A percentile compares a stretch with the other conserved stretches of the same genome.
Conservation (phyloP, 2,329 filamentous ascomycete genomes). For the Neofusicoccum laricinum region DNA sequence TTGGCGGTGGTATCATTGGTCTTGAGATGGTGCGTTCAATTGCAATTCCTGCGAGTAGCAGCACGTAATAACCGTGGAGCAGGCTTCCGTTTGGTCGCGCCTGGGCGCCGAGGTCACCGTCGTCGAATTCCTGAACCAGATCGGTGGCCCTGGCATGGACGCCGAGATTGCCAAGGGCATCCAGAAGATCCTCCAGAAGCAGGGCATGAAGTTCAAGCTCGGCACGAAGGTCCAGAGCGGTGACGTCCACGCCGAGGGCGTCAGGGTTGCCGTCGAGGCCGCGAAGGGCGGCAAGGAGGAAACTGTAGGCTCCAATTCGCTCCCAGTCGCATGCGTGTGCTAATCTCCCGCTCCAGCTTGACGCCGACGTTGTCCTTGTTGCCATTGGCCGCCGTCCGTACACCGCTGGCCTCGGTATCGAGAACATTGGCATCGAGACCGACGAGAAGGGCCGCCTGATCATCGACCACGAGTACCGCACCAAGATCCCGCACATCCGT, state of each 20-base stretch:
- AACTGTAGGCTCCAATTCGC: slow-evolving; percentile 56
- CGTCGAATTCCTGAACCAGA: slow-evolving; percentile 93
- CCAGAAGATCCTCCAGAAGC: slow-evolving; percentile 92
- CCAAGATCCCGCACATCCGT: slow-evolving; percentile 94
- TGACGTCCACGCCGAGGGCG: slow-evolving; percentile 71
- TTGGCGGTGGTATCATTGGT: slow-evolving; percentile 97
- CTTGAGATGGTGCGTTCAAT: slow-evolving; percentile 77
- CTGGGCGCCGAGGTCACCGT: slow-evolving; percentile 93
- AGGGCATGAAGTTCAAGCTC: slow-evolving; percentile 97
- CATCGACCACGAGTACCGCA: slow-evolving; percentile 98
- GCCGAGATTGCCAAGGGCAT: slow-evolving; percentile 83
- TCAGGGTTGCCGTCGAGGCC: slow-evolving; percentile 83
- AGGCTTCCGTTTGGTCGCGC: slow-evolving; percentile 90
- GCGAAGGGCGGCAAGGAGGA: slow-evolving; percentile 96
- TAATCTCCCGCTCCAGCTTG: slow-evolving; percentile 57
- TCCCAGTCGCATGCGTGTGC: not conserved
- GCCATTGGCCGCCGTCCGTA: slow-evolving; percentile 96
- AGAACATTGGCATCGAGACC: slow-evolving; percentile 87
- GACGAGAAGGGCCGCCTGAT: slow-evolving; percentile 93
- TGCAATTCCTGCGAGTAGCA: slow-evolving; percentile 13
- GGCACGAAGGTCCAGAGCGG: slow-evolving; percentile 91
- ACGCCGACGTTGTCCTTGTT: slow-evolving; percentile 92
- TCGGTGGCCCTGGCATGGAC: slow-evolving; percentile 98
- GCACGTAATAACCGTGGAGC: slow-evolving; percentile 22
- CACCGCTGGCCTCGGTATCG: slow-evolving; percentile 84